Conservation (phyloP, 805 yeast genomes). For the Ogataea kodamae region DNA sequence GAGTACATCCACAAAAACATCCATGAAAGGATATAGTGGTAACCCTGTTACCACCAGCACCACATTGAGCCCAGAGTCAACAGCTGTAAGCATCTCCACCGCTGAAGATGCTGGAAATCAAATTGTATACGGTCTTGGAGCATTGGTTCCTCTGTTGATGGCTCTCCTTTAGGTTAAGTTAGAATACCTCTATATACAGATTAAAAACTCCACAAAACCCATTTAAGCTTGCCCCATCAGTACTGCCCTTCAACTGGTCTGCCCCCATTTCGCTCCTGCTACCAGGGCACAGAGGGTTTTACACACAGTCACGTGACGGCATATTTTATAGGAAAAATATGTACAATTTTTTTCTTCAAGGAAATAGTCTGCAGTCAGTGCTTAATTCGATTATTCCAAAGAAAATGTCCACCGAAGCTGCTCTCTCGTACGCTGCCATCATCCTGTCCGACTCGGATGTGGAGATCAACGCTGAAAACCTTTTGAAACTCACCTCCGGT, state of each 20-base stretch:
- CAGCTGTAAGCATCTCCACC: constrained; percentile 1
- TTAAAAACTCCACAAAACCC: too few relatives aligned
- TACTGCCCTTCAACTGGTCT: too few relatives aligned
- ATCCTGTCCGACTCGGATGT: constrained; percentile 96
- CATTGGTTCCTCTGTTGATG: constrained; percentile 3
- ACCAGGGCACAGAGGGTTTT: constrained; percentile 8
- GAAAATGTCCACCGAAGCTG: constrained; percentile 82
- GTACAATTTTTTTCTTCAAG: constrained; percentile 17
- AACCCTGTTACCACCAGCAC: too few relatives aligned
- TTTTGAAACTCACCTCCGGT: constrained; percentile 65
- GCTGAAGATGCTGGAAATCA: constrained; percentile 2
- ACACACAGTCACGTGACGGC: constrained; percentile 5
- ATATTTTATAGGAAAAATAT: constrained; percentile 8
- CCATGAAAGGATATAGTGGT: too few relatives aligned
- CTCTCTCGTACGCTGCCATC: constrained; percentile 96
- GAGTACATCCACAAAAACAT: too few relatives aligned
- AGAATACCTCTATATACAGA: too few relatives aligned
- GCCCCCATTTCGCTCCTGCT: constrained; percentile 1
- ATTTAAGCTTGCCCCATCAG: too few relatives aligned
- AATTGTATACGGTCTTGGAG: constrained; percentile 1
- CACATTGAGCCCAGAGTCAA: not conserved
- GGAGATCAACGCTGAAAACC: constrained; percentile 84
- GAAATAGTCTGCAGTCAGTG: constrained; percentile 41
- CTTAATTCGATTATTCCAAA: constrained; percentile 44
- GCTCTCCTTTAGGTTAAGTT: constrained; percentile 6